Percentiles rank a stretch among this genome's conserved stretches.
Evolutionary conservation across 208 protist genomes (phyloP).

Genomic region (Leishmania guyanensis): DNA sequence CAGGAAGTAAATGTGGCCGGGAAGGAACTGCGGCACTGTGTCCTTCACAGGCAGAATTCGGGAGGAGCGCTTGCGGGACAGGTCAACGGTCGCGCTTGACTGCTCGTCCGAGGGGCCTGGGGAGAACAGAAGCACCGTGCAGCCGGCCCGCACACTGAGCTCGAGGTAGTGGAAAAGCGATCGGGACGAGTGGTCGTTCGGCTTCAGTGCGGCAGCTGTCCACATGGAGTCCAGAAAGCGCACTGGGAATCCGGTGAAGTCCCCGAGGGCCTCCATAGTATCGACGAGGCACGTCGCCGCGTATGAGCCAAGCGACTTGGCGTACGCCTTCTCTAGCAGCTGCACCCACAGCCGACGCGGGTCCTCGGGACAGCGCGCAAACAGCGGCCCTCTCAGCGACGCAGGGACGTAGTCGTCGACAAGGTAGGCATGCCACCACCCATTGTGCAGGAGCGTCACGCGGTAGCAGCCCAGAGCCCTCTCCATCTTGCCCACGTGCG

Average conservation of each 20-base stretch:
- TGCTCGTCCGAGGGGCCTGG: conserved; percentile 21
- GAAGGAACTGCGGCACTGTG: conserved; percentile 45
- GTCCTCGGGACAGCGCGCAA: conserved; percentile 50
- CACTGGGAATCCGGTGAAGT: conserved; percentile 67
- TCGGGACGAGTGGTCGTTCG: not conserved
- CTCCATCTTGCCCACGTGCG: conserved; percentile 44
- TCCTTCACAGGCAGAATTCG: conserved; percentile 36
- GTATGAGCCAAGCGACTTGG: conserved; percentile 86
- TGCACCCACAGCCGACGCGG: conserved; percentile 81
- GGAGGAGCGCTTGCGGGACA: conserved; percentile 27
- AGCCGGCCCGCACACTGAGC: conserved; percentile 23
- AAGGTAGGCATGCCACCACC: conserved; percentile 74
- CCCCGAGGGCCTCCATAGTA: conserved; percentile 52
- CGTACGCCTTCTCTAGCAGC: conserved; percentile 89
- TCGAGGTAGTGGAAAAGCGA: conserved; percentile 42
- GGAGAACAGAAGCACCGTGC: conserved; percentile 41
- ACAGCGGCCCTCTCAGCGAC: conserved; percentile 41
- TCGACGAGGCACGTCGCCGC: conserved; percentile 64
- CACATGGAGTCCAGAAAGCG: conserved; percentile 37
- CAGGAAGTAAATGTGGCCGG: conserved; percentile 77
- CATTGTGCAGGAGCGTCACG: conserved; percentile 72
- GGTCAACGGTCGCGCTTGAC: conserved; percentile 11
- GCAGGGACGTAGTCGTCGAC: conserved; percentile 85
- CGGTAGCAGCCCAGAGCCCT: conserved; percentile 56
- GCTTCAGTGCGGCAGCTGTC: conserved; percentile 13